These are phyloP conservation scores for Agrostemma githago DNA, from an alignment of 148 eudicot genomes.

Conservation along the genomic window DNA sequence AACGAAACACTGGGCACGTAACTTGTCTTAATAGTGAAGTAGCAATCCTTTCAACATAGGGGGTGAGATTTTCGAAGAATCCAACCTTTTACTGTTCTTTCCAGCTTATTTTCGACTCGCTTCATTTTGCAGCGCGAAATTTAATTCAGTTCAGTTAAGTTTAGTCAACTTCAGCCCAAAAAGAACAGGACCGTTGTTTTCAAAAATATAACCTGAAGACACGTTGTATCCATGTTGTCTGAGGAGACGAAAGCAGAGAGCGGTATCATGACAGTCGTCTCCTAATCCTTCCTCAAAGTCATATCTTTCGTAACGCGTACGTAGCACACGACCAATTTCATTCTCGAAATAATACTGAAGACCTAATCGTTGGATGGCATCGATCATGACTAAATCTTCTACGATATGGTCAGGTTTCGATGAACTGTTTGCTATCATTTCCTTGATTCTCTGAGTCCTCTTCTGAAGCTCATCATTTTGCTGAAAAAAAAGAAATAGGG, in stretches of 20 bases:
- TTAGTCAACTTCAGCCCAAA: too few species aligned
- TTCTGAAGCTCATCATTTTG: constrained; percentile 1
- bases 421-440: not conserved
- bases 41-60: too few species aligned
- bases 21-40: not conserved
- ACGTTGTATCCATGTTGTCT: constrained; percentile 47
- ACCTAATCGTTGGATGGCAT: constrained; percentile 30
- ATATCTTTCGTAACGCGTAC: constrained; percentile 4
- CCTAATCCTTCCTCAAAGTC: too few species aligned
- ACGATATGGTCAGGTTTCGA: not conserved
- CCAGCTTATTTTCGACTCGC: constrained; percentile 28
- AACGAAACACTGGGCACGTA: not conserved
- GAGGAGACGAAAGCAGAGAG: constrained; percentile 44
- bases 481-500: constrained; percentile 15
- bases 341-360: constrained; percentile 37
- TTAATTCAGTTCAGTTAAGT: too few species aligned
- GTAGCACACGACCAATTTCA: constrained; percentile 28
- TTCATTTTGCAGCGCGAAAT: constrained; percentile 7
- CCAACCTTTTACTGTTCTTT: constrained; percentile 38
- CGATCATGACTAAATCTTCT: constrained; percentile 29
- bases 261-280: constrained; percentile 31
- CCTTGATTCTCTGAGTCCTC: constrained; percentile 9
- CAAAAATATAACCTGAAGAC: constrained; percentile 30
- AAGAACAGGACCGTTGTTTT: not conserved
- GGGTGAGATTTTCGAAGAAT: too few species aligned